Evolutionary conservation across 179 eudicot species (phyloP), one percentile per base, ranked within the genome.

Genomic region (Beta macrorhiza): DNA sequence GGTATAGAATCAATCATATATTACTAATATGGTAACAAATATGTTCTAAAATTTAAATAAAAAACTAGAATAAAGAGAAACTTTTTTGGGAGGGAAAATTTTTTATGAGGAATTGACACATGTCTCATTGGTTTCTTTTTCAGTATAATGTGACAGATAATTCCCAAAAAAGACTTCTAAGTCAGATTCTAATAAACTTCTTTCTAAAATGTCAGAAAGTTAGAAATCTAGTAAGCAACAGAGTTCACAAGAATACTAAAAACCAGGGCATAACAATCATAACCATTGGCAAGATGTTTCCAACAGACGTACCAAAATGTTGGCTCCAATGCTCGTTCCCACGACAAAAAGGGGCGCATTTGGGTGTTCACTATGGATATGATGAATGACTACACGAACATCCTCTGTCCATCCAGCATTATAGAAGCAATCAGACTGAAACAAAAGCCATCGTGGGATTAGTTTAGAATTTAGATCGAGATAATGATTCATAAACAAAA

Each of bases 301-400:
- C 13, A 47, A 68, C 29, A 79, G 63, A 77, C 84, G 51, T 85
- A 88, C 90, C 90, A 88, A 22, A 75, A 88, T 29, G 81, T 96
- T 96, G 78, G 99, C 99, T 29, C 99, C 99, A 83, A 96, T 87
- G 92, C 98, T 96, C 19, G 97, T 94, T 83, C 99, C 99, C 75
- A 91, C 88, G 81, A 87, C 84, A 88, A 87, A 96, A 72, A 96
- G 85, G 76, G 98, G 97, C 57, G 93, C 92, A 87, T 86, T 88
- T 11, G 93, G 93, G 82, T 90, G 84, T 79, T 86, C 90, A 71
- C 61, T 16, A 78, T 91, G 96, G 78, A 96, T 80, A 88, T 90
- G 84, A 64, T 83, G 89, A 70, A 96, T 83, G 61, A 96, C 87
- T 73, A 81, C 84, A 37, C 97, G 91, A 70, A 91, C 62, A 87